These are phyloP conservation scores for Metschnikowia drakensbergensis DNA, from an alignment of 805 yeast genomes.

Conservation along the genomic window DNA sequence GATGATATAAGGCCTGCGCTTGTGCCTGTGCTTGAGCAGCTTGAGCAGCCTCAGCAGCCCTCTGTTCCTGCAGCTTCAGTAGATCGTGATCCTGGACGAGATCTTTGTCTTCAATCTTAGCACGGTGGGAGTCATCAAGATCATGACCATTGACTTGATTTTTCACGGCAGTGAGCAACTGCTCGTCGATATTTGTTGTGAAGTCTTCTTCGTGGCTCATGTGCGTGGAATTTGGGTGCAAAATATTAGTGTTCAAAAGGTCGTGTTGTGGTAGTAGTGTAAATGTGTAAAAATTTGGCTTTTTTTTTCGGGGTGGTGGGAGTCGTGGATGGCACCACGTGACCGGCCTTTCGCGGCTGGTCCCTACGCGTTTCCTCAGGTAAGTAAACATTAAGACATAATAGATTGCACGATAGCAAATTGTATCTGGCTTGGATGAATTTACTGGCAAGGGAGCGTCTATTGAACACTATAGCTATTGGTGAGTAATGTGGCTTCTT, in stretches of 20 bases:
- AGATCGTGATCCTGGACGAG: constrained; percentile 10
- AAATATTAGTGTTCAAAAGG: constrained; percentile 13
- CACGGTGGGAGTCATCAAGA: constrained; percentile 27
- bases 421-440: background rate
- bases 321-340: constrained; percentile 3
- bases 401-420: too few species aligned
- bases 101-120: constrained; percentile 30
- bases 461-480: background rate
- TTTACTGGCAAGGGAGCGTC: background rate
- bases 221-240: constrained; percentile 17
- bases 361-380: background rate
- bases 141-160: constrained; percentile 20
- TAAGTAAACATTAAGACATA: background rate
- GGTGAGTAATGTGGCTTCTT: background rate
- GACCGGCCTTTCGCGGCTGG: background rate
- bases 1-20: constrained; percentile 20
- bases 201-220: constrained; percentile 28
- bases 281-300: constrained; percentile 16
- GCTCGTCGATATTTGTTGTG: constrained; percentile 40
- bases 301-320: constrained; percentile 4
- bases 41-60: constrained; percentile 15
- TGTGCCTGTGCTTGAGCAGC: constrained; percentile 15
- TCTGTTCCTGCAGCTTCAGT: constrained; percentile 16
- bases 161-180: constrained; percentile 37
- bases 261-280: constrained; percentile 26